phyloP scores from a whole-genome alignment of 2,329 filamentous ascomycete genomes.

The Arthrobotrys iridis region DNA sequence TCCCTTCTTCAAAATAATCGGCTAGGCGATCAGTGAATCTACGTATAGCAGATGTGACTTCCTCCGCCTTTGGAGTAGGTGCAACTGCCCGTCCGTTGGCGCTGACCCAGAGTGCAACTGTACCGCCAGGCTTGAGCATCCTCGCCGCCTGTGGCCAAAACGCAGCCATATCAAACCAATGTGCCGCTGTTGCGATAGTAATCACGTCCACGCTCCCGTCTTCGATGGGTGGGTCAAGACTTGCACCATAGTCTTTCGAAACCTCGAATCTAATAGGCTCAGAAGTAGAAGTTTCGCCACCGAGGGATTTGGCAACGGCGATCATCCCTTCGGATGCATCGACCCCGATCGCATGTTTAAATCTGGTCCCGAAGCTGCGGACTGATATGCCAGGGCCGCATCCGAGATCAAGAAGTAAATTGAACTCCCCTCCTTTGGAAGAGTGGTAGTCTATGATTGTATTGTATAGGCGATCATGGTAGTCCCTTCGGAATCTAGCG shows the following conservation, averaged over 20 bases:
- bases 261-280: constrained; percentile 63
- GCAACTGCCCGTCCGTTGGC: constrained; percentile 59
- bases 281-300: constrained; percentile 58
- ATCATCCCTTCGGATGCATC: constrained; percentile 69
- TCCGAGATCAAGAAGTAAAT: constrained; percentile 67
- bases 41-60: constrained; percentile 63
- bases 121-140: constrained; percentile 67
- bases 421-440: constrained; percentile 63
- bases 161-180: constrained; percentile 69
- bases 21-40: constrained; percentile 60
- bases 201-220: constrained; percentile 65
- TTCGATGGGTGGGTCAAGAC: constrained; percentile 58
- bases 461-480: constrained; percentile 65
- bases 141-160: constrained; percentile 66
- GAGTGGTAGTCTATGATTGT: constrained; percentile 65
- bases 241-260: constrained; percentile 64
- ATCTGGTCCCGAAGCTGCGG: constrained; percentile 64
- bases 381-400: constrained; percentile 68
- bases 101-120: constrained; percentile 66
- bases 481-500: constrained; percentile 63
- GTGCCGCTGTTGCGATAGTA: constrained; percentile 66
- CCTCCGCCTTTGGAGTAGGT: constrained; percentile 62
- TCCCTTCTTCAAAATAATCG: constrained; percentile 63
- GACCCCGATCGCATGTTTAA: constrained; percentile 65
- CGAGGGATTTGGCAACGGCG: constrained; percentile 62